Evolutionary conservation across 1,284 basidiomycete genomes (phyloP).

Genomic region (Cutaneotrichosporon daszewskae): DNA sequence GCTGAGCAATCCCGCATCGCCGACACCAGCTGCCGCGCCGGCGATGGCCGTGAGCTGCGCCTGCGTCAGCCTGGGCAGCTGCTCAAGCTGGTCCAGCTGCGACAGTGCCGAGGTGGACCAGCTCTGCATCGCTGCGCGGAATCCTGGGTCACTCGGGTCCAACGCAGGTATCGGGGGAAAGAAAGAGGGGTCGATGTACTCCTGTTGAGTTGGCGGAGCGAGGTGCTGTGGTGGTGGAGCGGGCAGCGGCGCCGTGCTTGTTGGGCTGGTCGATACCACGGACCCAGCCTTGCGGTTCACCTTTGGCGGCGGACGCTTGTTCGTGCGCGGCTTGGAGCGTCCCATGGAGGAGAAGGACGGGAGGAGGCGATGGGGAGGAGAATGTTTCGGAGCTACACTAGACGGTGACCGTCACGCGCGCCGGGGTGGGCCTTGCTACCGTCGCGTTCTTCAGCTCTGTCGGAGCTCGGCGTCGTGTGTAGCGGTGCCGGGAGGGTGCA

Average conservation of each 20-base stretch:
- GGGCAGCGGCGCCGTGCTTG: not conserved
- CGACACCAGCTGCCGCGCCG: slow-evolving; percentile 37
- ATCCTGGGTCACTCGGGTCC: slow-evolving; percentile 25
- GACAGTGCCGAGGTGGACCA: slow-evolving; percentile 37
- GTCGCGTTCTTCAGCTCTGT: too few relatives aligned
- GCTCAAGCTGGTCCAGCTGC: slow-evolving; percentile 31
- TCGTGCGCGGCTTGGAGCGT: slow-evolving; percentile 39
- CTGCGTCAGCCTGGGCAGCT: slow-evolving; percentile 37
- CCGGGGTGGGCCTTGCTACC: too few relatives aligned
- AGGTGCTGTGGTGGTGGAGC: not conserved
- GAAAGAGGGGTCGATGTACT: slow-evolving; percentile 14
- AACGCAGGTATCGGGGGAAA: slow-evolving; percentile 14
- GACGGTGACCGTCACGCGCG: too few relatives aligned
- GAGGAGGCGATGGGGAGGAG: not conserved
- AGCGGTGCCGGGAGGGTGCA: too few relatives aligned
- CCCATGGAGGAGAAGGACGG: slow-evolving; percentile 28
- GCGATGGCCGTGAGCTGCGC: slow-evolving; percentile 37
- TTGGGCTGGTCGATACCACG: too few relatives aligned
- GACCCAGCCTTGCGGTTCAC: slow-evolving; percentile 10
- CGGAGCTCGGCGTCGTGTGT: too few relatives aligned
- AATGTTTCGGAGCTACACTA: too few relatives aligned
- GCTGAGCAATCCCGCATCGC: slow-evolving; percentile 24
- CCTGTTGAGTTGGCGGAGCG: not conserved
- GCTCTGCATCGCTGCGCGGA: slow-evolving; percentile 32
- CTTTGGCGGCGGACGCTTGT: slow-evolving; percentile 32